A percentile compares a stretch with the other conserved stretches of the same genome.
Conservation (phyloP, 306 rosid species). For the Pterocarpus macrocarpus region DNA sequence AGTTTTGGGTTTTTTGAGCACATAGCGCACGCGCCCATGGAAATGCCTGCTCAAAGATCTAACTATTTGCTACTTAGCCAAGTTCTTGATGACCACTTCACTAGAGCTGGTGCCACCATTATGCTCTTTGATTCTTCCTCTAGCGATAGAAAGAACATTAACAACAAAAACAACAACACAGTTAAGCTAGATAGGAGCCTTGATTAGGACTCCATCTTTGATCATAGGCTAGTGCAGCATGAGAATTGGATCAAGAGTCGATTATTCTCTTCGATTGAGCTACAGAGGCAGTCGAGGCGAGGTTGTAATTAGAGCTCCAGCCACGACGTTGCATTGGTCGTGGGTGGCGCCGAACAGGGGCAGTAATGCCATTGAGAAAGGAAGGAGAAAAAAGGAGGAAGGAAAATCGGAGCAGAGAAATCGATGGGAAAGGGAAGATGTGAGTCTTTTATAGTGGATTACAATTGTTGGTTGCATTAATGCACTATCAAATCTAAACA, state of each 20-base stretch:
- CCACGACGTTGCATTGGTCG: too few relatives aligned
- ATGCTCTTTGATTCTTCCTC: slow-evolving; percentile 61
- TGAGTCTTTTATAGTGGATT: too few relatives aligned
- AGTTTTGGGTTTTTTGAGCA: slow-evolving; percentile 60
- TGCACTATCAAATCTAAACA: too few relatives aligned
- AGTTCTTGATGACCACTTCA: slow-evolving; percentile 66
- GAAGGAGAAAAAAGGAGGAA: too few relatives aligned
- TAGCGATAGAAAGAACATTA: slow-evolving; percentile 58
- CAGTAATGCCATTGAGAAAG: too few relatives aligned
- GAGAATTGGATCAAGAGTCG: slow-evolving; percentile 70
- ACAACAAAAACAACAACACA: slow-evolving; percentile 45
- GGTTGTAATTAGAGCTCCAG: too few relatives aligned
- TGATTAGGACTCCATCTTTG: slow-evolving; percentile 67
- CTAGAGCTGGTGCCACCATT: slow-evolving; percentile 5
- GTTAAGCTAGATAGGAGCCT: slow-evolving; percentile 61
- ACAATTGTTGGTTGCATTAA: too few relatives aligned
- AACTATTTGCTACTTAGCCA: slow-evolving; percentile 75
- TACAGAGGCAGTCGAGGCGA: slow-evolving; percentile 81
- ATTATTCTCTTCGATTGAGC: slow-evolving; percentile 58
- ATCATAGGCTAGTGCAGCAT: slow-evolving; percentile 64
- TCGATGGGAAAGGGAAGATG: too few relatives aligned
- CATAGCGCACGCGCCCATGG: slow-evolving; percentile 55
- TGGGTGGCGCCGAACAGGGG: too few relatives aligned
- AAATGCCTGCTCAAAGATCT: slow-evolving; percentile 79
- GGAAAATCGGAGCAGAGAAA: too few relatives aligned